Evolutionary conservation across 352 stramenopile genomes (phyloP).

Genomic region (Pythium guiyangense): DNA sequence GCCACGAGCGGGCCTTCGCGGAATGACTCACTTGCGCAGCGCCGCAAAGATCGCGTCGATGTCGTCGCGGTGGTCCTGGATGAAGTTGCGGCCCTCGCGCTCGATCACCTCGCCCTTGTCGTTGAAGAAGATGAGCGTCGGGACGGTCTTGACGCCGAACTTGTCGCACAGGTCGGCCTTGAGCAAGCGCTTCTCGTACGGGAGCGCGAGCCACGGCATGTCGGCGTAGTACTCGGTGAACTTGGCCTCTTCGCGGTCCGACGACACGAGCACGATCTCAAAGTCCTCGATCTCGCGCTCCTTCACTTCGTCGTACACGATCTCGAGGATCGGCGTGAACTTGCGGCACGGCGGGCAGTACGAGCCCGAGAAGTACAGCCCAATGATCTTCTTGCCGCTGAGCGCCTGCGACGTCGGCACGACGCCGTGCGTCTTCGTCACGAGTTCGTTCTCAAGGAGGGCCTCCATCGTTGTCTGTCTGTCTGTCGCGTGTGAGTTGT

Average conservation of each 20-base stretch:
- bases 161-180: constrained; percentile 78
- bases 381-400: too few species aligned
- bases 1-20: too few species aligned
- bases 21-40: constrained; percentile 48
- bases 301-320: constrained; percentile 79
- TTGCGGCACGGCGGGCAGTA: constrained; percentile 89
- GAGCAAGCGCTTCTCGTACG: constrained; percentile 80
- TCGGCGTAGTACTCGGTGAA: constrained; percentile 91
- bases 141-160: constrained; percentile 88
- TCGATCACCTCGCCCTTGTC: constrained; percentile 78
- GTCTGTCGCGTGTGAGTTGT: too few species aligned
- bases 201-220: constrained; percentile 93
- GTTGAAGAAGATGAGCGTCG: constrained; percentile 91
- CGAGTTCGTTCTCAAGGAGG: too few species aligned
- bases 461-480: too few species aligned
- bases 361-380: constrained; percentile 82
- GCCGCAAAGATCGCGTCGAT: constrained; percentile 67
- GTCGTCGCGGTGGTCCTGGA: constrained; percentile 71
- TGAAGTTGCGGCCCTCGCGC: constrained; percentile 70
- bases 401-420: too few species aligned
- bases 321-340: constrained; percentile 92
- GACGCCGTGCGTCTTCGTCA: too few species aligned
- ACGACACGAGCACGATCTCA: constrained; percentile 94
- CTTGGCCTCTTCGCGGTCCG: constrained; percentile 87
- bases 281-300: constrained; percentile 67